A percentile compares a stretch with the other conserved stretches of the same genome.
Evolutionary conservation across 1,139 yeast genomes (phyloP).

Genomic region (Debaryomyces coudertii): DNA sequence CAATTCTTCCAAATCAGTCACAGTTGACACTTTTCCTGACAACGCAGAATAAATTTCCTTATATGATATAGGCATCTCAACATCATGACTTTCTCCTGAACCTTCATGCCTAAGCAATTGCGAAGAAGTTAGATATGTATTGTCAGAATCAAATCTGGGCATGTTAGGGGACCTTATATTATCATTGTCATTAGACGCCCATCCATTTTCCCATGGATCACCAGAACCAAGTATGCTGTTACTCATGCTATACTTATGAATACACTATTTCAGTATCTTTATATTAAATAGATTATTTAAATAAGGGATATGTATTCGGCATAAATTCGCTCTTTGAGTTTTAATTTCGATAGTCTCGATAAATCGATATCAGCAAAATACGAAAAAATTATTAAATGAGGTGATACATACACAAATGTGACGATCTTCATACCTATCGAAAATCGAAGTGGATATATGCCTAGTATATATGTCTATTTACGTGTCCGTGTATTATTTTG

Average conservation of each 20-base stretch:
- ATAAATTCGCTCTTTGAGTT: not conserved
- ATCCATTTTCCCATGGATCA: slow-evolving; percentile 50
- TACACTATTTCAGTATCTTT: not conserved
- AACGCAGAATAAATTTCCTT: slow-evolving; percentile 24
- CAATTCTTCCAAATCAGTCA: slow-evolving; percentile 35
- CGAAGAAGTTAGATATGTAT: slow-evolving; percentile 30
- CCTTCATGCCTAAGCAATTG: slow-evolving; percentile 17
- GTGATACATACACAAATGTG: not conserved
- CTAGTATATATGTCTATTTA: not conserved
- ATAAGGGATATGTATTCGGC: slow-evolving; percentile 2
- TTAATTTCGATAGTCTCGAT: slow-evolving; percentile 1
- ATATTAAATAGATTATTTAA: not conserved
- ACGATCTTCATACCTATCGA: not conserved
- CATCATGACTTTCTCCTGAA: not conserved
- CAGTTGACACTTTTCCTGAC: slow-evolving; percentile 25
- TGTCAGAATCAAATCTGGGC: slow-evolving; percentile 15
- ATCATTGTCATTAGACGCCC: slow-evolving; percentile 31
- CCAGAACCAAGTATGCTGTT: slow-evolving; percentile 31
- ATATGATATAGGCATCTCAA: slow-evolving; percentile 21
- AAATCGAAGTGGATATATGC: not conserved
- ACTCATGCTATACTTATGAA: slow-evolving; percentile 16
- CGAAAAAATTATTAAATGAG: not conserved
- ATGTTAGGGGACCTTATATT: slow-evolving; percentile 8
- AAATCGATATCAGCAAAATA: not conserved
- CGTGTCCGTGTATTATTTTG: not conserved